Conservation (phyloP, 441 rosid genomes). For the Raphanus hybrid region DNA sequence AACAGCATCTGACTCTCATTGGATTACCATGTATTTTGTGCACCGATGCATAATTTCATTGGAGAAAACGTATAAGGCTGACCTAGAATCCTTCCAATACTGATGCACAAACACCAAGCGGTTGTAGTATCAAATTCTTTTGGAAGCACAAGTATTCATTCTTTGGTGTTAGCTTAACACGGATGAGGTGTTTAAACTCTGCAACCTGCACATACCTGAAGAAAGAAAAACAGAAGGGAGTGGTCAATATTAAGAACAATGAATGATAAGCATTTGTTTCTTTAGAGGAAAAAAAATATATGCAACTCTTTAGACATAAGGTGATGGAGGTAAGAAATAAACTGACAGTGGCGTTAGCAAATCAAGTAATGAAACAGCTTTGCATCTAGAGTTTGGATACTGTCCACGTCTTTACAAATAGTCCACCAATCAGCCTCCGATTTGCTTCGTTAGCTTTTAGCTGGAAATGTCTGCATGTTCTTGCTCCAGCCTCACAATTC, state of each 20-base stretch:
- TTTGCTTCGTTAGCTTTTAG: too few species aligned
- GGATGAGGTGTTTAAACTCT: neutral
- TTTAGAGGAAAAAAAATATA: too few species aligned
- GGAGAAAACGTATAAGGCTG: constrained; percentile 55
- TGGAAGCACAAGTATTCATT: neutral
- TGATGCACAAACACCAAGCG: neutral
- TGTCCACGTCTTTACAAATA: too few species aligned
- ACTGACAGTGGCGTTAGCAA: too few species aligned
- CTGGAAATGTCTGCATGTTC: neutral
- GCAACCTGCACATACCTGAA: neutral
- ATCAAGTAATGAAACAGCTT: too few species aligned
- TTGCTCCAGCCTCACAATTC: neutral
- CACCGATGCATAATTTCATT: constrained; percentile 63
- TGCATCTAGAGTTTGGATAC: too few species aligned
- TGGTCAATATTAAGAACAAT: too few species aligned
- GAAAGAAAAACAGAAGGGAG: too few species aligned
- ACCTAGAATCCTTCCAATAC: neutral
- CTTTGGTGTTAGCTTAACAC: neutral
- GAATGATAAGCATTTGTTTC: too few species aligned
- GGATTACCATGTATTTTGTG: constrained; percentile 72
- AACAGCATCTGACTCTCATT: constrained; percentile 70
- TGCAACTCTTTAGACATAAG: too few species aligned
- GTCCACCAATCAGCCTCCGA: too few species aligned
- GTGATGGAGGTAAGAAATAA: too few species aligned
- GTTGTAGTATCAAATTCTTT: neutral